These are phyloP conservation scores for Alternaria rosae DNA, from an alignment of 2,329 filamentous ascomycete genomes.

Conservation along the genomic window DNA sequence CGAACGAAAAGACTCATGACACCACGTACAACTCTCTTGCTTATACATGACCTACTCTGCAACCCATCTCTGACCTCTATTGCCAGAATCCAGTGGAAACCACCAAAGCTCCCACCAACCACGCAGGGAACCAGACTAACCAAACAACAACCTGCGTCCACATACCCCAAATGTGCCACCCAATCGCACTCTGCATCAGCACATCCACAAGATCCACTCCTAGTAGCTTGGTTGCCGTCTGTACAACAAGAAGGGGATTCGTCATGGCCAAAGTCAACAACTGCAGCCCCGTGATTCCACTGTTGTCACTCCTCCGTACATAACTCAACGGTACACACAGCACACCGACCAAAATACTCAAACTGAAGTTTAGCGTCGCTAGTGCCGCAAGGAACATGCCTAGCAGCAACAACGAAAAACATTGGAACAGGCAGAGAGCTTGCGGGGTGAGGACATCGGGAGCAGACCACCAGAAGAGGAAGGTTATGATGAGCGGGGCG, in stretches of 20 bases:
- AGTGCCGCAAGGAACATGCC: conserved; percentile 92
- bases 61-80: not conserved
- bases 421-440: conserved; percentile 81
- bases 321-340: conserved; percentile 83
- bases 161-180: conserved; percentile 88
- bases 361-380: conserved; percentile 93
- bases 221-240: conserved; percentile 31
- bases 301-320: conserved; percentile 51
- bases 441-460: conserved; percentile 66
- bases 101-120: conserved; percentile 67
- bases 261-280: conserved; percentile 34
- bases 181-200: conserved; percentile 77
- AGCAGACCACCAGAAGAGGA: conserved; percentile 26
- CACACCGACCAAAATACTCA: conserved; percentile 84
- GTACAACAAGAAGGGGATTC: conserved; percentile 44
- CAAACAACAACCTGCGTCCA: conserved; percentile 91
- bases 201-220: conserved; percentile 60
- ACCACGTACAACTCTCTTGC: conserved; percentile 3
- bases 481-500: conserved; percentile 42
- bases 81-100: conserved; percentile 35
- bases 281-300: conserved; percentile 16
- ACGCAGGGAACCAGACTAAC: conserved; percentile 95
- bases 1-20: conserved; percentile 24
- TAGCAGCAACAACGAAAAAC: conserved; percentile 88
- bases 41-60: not conserved